A percentile compares a stretch with the other conserved stretches of the same genome.
Conservation (phyloP, 768 basidiomycete species). For the Leccinellum luteum region DNA sequence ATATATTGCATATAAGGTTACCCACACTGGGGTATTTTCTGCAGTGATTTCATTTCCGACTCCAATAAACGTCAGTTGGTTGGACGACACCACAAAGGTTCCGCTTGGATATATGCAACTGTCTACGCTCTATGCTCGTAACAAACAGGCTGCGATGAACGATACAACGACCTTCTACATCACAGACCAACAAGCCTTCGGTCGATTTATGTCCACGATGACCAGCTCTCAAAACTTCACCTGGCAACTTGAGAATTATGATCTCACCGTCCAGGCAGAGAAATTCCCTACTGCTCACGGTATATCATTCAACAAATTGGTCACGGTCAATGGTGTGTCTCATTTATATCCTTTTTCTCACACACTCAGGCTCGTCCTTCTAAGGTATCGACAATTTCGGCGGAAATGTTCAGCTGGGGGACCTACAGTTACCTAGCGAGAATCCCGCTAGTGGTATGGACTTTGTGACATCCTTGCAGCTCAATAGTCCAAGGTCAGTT, state of each 20-base stretch:
- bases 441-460: constrained; percentile 65
- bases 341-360: not conserved
- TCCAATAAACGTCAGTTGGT: constrained; percentile 60
- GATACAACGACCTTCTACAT: constrained; percentile 59
- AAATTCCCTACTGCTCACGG: constrained; percentile 68
- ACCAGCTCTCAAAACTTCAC: constrained; percentile 67
- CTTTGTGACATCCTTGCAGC: constrained; percentile 52
- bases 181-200: constrained; percentile 53
- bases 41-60: constrained; percentile 62
- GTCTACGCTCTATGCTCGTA: constrained; percentile 43
- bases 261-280: constrained; percentile 59
- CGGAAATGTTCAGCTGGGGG: constrained; percentile 49
- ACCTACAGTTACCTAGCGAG: constrained; percentile 65
- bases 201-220: constrained; percentile 56
- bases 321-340: constrained; percentile 52
- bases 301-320: constrained; percentile 58
- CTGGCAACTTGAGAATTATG: constrained; percentile 57
- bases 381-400: constrained; percentile 61
- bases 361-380: not conserved
- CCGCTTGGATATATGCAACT: constrained; percentile 54
- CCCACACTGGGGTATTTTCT: constrained; percentile 63
- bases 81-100: constrained; percentile 44
- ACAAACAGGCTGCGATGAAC: constrained; percentile 60
- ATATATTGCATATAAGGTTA: constrained; percentile 39
- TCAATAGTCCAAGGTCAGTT: constrained; percentile 55